Conservation (phyloP, 1,139 yeast genomes). For the Lodderomyces pseudojiufengensis region DNA sequence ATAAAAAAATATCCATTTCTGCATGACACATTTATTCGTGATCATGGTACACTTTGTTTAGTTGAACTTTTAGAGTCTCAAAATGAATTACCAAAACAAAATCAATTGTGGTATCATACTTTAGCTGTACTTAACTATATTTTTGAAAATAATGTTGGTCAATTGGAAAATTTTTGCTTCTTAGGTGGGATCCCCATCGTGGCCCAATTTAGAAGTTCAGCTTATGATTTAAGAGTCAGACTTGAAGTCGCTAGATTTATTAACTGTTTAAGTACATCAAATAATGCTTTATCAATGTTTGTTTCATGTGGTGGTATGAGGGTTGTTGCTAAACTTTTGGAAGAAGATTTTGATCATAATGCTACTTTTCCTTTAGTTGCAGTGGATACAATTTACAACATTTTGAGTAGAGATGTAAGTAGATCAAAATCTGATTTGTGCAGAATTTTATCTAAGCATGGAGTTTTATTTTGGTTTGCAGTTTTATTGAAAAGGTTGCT, state of each 20-base stretch:
- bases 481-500: conserved; percentile 36
- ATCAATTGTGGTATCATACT: conserved; percentile 39
- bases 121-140: conserved; percentile 40
- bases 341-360: conserved; percentile 48
- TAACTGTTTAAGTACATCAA: conserved; percentile 33
- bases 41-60: conserved; percentile 48
- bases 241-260: conserved; percentile 45
- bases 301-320: conserved; percentile 56
- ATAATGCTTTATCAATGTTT: conserved; percentile 45
- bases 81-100: conserved; percentile 28
- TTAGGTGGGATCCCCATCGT: conserved; percentile 57
- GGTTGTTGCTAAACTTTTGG: conserved; percentile 48
- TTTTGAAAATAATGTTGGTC: conserved; percentile 31
- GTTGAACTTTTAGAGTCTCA: conserved; percentile 46
- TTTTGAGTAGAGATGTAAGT: conserved; percentile 42
- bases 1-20: conserved; percentile 41
- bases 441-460: conserved; percentile 48
- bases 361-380: conserved; percentile 48
- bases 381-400: conserved; percentile 43
- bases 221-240: conserved; percentile 36
- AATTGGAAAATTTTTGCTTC: conserved; percentile 50
- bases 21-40: conserved; percentile 42
- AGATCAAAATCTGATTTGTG: conserved; percentile 52
- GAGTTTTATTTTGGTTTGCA: conserved; percentile 49
- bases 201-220: conserved; percentile 38